Evolutionary conservation across 768 basidiomycete species (phyloP).

Genomic region (Xerocomellus amylosporus): DNA sequence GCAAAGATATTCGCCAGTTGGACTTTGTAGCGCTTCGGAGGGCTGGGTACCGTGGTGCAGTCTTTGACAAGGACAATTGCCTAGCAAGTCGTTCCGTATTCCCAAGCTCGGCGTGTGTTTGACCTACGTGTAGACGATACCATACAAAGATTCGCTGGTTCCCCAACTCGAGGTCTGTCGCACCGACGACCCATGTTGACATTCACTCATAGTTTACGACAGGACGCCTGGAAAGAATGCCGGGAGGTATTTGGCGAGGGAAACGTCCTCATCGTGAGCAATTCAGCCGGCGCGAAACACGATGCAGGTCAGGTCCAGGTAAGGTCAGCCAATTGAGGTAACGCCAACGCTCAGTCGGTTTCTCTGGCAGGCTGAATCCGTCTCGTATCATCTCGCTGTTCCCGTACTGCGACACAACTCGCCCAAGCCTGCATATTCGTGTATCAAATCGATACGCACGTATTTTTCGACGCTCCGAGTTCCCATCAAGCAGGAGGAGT

Average conservation of each 20-base stretch:
- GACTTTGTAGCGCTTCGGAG: conserved; percentile 69
- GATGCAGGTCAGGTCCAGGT: conserved; percentile 83
- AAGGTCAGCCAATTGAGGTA: conserved; percentile 18
- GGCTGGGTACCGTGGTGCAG: conserved; percentile 82
- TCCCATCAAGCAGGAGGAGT: conserved; percentile 58
- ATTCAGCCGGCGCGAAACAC: conserved; percentile 82
- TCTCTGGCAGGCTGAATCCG: conserved; percentile 85
- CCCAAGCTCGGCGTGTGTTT: background rate
- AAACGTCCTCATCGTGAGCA: conserved; percentile 89
- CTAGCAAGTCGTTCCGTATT: conserved; percentile 50
- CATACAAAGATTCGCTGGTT: conserved; percentile 70
- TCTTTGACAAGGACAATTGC: conserved; percentile 99
- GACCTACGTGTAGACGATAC: conserved; percentile 59
- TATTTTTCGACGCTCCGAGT: conserved; percentile 67
- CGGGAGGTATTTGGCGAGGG: conserved; percentile 67
- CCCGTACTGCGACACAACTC: conserved; percentile 78
- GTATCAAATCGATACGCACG: conserved; percentile 62
- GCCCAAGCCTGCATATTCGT: conserved; percentile 79
- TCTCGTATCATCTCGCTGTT: conserved; percentile 68
- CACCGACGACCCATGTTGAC: too few relatives aligned
- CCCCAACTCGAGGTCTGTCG: conserved; percentile 67
- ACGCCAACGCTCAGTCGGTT: background rate
- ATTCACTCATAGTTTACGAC: background rate
- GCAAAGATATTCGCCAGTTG: conserved; percentile 81
- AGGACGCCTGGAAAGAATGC: conserved; percentile 78